phyloP scores from a whole-genome alignment of 352 stramenopile genomes.

The Blastocystis sp. region DNA sequence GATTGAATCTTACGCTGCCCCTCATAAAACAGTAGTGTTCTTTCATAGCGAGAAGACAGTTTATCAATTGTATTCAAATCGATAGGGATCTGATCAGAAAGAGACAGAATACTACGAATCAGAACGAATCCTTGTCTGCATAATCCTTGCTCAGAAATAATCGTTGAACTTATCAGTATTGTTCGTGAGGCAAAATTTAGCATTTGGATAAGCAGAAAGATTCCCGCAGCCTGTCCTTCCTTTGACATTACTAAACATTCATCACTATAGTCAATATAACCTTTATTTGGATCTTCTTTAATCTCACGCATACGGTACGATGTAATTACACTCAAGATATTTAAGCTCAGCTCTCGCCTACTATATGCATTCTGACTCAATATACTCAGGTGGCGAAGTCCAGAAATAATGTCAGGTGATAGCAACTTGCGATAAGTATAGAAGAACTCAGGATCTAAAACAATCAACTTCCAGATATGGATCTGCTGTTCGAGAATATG shows the following conservation, averaged over 20 bases:
- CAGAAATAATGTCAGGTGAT: not conserved
- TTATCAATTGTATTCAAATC: not conserved
- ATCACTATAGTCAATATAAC: not conserved
- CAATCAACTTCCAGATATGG: slow-evolving; percentile 12
- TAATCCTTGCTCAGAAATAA: not conserved
- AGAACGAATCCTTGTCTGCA: not conserved
- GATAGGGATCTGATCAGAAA: not conserved
- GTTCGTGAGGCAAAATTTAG: not conserved
- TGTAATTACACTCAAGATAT: not conserved
- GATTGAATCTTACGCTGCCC: not conserved
- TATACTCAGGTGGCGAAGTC: not conserved
- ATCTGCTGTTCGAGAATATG: slow-evolving; percentile 45
- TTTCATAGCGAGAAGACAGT: not conserved
- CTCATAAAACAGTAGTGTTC: not conserved
- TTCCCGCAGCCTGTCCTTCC: not conserved
- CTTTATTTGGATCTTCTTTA: not conserved
- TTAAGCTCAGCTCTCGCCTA: slow-evolving; percentile 2
- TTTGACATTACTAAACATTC: not conserved
- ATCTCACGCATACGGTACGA: not conserved
- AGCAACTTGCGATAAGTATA: not conserved
- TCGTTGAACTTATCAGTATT: not conserved
- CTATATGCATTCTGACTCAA: not conserved
- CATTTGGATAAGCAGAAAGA: not conserved
- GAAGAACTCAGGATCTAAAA: slow-evolving; percentile 35
- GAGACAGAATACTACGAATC: not conserved